phyloP scores from a whole-genome alignment of 2,329 filamentous ascomycete genomes.

The Magnaporthiopsis rhizophila region DNA sequence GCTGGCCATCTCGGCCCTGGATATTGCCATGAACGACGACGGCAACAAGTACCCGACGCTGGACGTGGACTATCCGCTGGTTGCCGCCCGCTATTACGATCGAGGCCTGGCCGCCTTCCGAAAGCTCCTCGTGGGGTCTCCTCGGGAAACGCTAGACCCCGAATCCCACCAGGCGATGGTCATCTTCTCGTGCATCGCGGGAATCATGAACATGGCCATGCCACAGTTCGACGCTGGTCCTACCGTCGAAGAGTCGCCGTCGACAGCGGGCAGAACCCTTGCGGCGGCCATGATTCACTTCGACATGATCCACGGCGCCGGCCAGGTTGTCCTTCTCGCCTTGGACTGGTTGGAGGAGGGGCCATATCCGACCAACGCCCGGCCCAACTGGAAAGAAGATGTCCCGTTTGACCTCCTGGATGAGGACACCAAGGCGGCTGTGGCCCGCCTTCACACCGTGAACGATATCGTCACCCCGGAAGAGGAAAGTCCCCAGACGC shows the following conservation, averaged over 20 bases:
- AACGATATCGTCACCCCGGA: background rate
- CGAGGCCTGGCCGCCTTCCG: background rate
- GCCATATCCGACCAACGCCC: background rate
- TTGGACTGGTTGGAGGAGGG: background rate
- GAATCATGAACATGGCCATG: background rate
- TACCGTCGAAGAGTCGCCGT: background rate
- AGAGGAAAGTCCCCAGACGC: background rate
- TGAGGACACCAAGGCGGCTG: background rate
- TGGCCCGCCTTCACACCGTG: background rate
- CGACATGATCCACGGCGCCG: background rate
- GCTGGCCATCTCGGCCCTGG: background rate
- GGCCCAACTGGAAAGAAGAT: background rate
- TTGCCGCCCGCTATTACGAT: background rate
- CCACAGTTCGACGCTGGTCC: background rate
- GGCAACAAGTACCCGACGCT: background rate
- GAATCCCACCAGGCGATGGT: background rate
- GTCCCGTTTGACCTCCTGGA: background rate
- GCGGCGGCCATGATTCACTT: background rate
- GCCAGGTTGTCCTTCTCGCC: background rate
- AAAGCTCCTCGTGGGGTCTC: background rate
- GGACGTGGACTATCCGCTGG: background rate
- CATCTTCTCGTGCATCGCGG: background rate
- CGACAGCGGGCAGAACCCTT: background rate
- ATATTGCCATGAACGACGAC: background rate
- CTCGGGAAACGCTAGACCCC: background rate